A percentile compares a stretch with the other conserved stretches of the same genome.
These are phyloP conservation scores for Pseudocercospora vitis DNA, from an alignment of 2,329 filamentous ascomycete genomes.

Conservation along the genomic window DNA sequence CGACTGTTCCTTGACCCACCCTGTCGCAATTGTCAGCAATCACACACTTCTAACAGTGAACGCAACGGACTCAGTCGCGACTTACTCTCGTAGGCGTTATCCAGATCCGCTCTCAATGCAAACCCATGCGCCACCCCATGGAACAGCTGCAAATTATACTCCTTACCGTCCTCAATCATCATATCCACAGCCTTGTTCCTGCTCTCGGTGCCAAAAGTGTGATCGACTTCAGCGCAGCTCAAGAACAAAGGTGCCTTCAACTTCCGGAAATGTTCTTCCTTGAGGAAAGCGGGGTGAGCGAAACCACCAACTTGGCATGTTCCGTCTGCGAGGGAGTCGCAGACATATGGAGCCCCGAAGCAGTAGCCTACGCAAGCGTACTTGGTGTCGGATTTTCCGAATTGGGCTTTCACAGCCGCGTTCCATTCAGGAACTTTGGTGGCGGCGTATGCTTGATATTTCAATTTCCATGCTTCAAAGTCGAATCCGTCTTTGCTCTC, in stretches of 20 bases:
- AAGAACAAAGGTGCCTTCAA: slow-evolving; percentile 45
- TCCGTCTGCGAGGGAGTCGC: slow-evolving; percentile 17
- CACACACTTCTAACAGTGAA: too few species aligned
- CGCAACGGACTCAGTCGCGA: too few species aligned
- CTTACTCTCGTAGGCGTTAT: slow-evolving; percentile 47
- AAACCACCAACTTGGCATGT: slow-evolving; percentile 49
- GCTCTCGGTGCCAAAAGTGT: slow-evolving; percentile 44
- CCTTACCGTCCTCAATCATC: slow-evolving; percentile 42
- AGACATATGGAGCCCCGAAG: slow-evolving; percentile 21
- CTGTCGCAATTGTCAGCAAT: neutral
- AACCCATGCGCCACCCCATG: slow-evolving; percentile 40
- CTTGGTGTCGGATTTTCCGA: slow-evolving; percentile 39
- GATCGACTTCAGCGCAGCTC: slow-evolving; percentile 49
- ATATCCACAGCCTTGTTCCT: slow-evolving; percentile 48
- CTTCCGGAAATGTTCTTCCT: slow-evolving; percentile 38
- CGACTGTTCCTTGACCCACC: slow-evolving; percentile 11
- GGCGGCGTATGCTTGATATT: slow-evolving; percentile 47
- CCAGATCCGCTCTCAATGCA: slow-evolving; percentile 41
- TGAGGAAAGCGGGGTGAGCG: slow-evolving; percentile 53
- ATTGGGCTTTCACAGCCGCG: slow-evolving; percentile 40
- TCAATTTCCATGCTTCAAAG: slow-evolving; percentile 50
- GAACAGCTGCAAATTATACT: slow-evolving; percentile 39
- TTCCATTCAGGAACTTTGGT: slow-evolving; percentile 50
- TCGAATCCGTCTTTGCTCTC: slow-evolving; percentile 46
- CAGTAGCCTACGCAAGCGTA: slow-evolving; percentile 45